Conservation (phyloP, 2,329 filamentous ascomycete species). For the Pyrenophora graminea region DNA sequence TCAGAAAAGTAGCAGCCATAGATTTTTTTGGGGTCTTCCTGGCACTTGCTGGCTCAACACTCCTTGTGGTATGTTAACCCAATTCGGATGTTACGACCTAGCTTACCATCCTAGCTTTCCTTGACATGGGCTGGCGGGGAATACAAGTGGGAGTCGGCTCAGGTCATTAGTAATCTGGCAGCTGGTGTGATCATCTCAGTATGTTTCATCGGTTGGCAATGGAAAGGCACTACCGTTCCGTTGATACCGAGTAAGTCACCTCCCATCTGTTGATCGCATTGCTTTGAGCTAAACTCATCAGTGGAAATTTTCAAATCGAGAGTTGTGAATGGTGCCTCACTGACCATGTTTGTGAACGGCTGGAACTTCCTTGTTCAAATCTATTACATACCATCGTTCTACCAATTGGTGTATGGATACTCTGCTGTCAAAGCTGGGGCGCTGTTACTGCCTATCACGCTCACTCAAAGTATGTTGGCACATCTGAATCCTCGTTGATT, state of each 20-base stretch:
- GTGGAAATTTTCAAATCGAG: conserved; percentile 24
- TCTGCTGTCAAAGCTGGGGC: conserved; percentile 56
- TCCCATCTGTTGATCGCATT: neutral
- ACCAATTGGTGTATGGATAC: conserved; percentile 61
- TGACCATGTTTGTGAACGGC: conserved; percentile 62
- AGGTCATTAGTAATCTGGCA: conserved; percentile 57
- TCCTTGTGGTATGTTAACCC: conserved; percentile 57
- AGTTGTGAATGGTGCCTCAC: conserved; percentile 22
- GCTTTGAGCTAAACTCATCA: conserved; percentile 1
- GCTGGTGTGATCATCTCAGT: conserved; percentile 55
- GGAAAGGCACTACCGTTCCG: conserved; percentile 60
- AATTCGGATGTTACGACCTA: neutral
- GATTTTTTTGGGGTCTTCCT: conserved; percentile 63
- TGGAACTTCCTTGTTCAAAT: conserved; percentile 63
- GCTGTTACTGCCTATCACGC: conserved; percentile 52
- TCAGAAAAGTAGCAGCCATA: conserved; percentile 48
- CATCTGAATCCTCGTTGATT: no score
- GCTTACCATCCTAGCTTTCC: conserved; percentile 18
- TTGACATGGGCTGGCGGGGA: conserved; percentile 65
- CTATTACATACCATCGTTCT: conserved; percentile 66
- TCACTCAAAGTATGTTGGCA: conserved; percentile 43
- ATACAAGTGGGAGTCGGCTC: conserved; percentile 58
- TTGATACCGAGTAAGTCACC: conserved; percentile 58
- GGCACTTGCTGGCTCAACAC: conserved; percentile 57
- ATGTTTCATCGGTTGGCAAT: conserved; percentile 60